Conservation (phyloP, 1,284 basidiomycete species). For the Moniliophthora roreri region DNA sequence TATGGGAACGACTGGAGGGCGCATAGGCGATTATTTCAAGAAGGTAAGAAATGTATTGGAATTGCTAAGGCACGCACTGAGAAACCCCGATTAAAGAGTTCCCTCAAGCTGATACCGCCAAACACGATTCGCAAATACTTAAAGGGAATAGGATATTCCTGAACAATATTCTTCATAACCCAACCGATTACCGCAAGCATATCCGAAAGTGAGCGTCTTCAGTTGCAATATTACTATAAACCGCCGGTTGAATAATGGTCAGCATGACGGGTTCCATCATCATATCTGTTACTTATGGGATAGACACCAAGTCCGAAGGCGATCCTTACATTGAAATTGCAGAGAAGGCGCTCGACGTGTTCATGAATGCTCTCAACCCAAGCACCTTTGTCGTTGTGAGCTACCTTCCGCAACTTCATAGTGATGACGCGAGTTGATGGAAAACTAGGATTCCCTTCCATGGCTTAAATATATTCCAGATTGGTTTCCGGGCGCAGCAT, state of each 20-base stretch:
- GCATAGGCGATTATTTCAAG: background rate
- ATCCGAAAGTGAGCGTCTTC: background rate
- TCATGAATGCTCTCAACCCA: background rate
- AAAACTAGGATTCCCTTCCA: slow-evolving; percentile 10
- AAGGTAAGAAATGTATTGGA: too few species aligned
- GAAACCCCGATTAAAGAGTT: background rate
- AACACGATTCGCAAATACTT: background rate
- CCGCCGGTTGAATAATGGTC: too few species aligned
- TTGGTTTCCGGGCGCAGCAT: slow-evolving; percentile 14
- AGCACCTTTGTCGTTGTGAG: background rate
- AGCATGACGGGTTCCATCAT: background rate
- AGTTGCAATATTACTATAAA: background rate
- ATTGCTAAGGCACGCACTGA: too few species aligned
- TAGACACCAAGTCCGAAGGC: background rate
- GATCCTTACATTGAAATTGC: background rate
- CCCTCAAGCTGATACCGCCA: background rate
- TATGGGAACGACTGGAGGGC: background rate
- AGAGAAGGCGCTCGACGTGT: background rate
- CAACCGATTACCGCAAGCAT: background rate
- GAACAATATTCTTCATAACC: background rate
- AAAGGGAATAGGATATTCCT: background rate
- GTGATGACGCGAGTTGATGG: background rate
- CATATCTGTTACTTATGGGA: background rate
- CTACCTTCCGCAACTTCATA: background rate
- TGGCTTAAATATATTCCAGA: slow-evolving; percentile 12